Percentiles rank a stretch among this genome's conserved stretches.
Conservation (phyloP, 1,284 basidiomycete species). For the Clitocybe nebularis region DNA sequence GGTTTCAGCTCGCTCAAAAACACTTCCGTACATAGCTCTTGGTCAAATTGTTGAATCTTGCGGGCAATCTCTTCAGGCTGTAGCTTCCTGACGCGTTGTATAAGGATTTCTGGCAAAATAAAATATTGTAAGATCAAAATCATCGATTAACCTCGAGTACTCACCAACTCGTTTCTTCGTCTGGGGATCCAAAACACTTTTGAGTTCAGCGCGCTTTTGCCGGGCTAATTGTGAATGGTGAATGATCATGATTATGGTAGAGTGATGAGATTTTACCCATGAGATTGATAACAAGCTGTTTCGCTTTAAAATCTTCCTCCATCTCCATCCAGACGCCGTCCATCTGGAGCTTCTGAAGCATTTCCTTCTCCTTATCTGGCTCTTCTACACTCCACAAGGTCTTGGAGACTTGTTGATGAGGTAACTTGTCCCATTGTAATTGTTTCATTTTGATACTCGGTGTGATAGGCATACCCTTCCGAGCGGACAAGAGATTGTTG, state of each 20-base stretch:
- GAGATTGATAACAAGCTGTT: constrained; percentile 84
- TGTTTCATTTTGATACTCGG: constrained; percentile 96
- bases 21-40: constrained; percentile 78
- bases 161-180: constrained; percentile 88
- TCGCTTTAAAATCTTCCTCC: constrained; percentile 98
- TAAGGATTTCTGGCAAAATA: constrained; percentile 70
- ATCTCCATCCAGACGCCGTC: constrained; percentile 94
- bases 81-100: constrained; percentile 79
- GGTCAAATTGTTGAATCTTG: constrained; percentile 83
- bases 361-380: constrained; percentile 67
- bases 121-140: constrained; percentile 4
- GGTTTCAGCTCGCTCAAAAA: constrained; percentile 87
- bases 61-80: constrained; percentile 82
- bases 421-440: constrained; percentile 97
- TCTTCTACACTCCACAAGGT: constrained; percentile 83
- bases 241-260: constrained; percentile 1
- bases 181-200: constrained; percentile 87
- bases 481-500: constrained; percentile 50
- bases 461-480: constrained; percentile 85
- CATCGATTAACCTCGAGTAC: constrained; percentile 23
- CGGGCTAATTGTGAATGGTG: constrained; percentile 42
- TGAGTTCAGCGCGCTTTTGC: constrained; percentile 81
- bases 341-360: constrained; percentile 73
- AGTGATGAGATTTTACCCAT: constrained; percentile 48
- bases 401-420: constrained; percentile 77